Base-by-base conservation (phyloP, 345 rosid species). In the Rhodamnia argentea region DNA sequence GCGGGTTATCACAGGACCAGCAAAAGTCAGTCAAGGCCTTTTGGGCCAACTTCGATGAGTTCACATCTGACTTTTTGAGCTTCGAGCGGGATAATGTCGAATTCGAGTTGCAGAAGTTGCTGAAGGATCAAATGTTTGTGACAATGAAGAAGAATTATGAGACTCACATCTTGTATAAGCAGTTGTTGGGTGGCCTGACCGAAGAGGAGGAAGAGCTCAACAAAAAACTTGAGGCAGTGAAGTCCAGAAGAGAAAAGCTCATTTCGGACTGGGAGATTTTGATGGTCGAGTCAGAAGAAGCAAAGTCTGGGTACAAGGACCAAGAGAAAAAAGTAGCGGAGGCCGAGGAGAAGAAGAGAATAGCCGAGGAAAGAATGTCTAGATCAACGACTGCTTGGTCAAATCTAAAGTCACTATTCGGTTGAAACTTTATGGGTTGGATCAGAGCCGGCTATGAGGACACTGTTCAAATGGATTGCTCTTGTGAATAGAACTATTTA, bases 301-400 rank as follows among this genome's bases (percentile, higher is more conserved):
- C 55, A 5, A 24, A 83, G 82, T 13, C 81, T 57, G 55, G 5
- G 22, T 42, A 54, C 50, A 11, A 10, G 10, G 64, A 29, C 44
- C 83, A 70, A 16, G 75, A 86, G 55, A 83, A 74, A 42, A 83
- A 83, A 83, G 64, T 83, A 12, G 85, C 7, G 1, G 57, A 83
- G 54, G 74, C 83, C 10, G 85, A 86, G 74, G 88, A 60, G 26
- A 86, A 83, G 85, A 64, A 83, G 78, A 64, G 88, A 8, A 40
- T 54, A 23, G 88, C 82, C 1, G 83, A 83, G 64, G 85, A 83
- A 51, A 75, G 64, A 20, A 64, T 70, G 70, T 53, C 85, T n/a
- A 40, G 83, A n/a, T 16, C 59, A 37, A 52, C 54, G 42, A 12
- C 54, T 12, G 51, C 85, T 12, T 86, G 85, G 88, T 52, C 83